Evolutionary conservation across 2,329 filamentous ascomycete genomes (phyloP), one percentile per base, ranked within the genome.

Genomic region (Didymella arachidicola): DNA sequence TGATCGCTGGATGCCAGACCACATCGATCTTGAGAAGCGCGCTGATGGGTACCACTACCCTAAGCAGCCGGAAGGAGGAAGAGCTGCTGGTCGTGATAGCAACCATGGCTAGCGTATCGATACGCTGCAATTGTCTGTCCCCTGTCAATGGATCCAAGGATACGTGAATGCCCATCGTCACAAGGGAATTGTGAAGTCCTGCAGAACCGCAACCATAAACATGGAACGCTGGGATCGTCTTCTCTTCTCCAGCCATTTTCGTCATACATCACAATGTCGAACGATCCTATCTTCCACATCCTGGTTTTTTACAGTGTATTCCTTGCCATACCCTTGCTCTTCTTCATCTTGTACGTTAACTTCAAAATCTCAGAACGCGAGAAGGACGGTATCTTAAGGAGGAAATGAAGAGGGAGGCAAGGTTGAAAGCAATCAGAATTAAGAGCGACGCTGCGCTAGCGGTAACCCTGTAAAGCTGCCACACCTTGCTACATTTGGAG

Each of bases 11-110:
- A 7, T 59, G 26, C 41, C 50, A 10, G 16, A 49, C 11, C 1
- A 50, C 16, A 14, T 18, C 4, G 45, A 26, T 3, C n/a, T 59
- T 22, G 41, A 54, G 22, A 51, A 50, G 46, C 39, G 19, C 19
- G 38, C 14, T 18, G 50, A 54, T 39, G 50, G 51, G 12, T 38
- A 51, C 22, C 53, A 22, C n/a, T 54, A 51, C 8, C 39, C 29
- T 8, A 44, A 44, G 26, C 39, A 29, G 4, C 7, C 30, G 3
- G 26, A 16, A 8, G 26, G 10, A 39, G 4, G 14, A 22, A 45
- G 18, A 12, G 6, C 10, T 6, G 5, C 18, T 18, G 8, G 19
- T 14, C 16, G 26, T 32, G 16, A 18, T 11, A 16, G 19, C 19
- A 46, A 3, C 3, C 11, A 12, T 3, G 19, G 7, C 16, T 22